These are phyloP conservation scores for Neonectria hederae DNA, from an alignment of 2,329 filamentous ascomycete genomes.

Conservation along the genomic window DNA sequence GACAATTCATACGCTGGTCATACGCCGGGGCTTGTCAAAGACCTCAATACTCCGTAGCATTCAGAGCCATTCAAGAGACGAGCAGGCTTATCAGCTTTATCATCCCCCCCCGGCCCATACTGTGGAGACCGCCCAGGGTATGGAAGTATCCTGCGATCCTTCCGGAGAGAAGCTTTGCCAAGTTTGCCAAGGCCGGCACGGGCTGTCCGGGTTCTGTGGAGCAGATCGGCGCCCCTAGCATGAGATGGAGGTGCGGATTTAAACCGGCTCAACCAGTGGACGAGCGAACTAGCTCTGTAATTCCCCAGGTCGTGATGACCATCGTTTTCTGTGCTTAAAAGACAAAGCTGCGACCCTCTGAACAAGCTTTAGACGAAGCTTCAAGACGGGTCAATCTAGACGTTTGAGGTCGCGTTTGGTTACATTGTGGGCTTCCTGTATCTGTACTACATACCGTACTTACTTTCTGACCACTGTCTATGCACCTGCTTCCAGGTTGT, in stretches of 20 bases:
- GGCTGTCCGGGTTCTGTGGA: constrained; percentile 9
- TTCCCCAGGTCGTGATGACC: not conserved
- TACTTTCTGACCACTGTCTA: too few relatives aligned
- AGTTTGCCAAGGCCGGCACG: constrained; percentile 11
- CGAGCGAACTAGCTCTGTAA: not conserved
- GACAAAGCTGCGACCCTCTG: not conserved
- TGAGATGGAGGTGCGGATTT: constrained; percentile 1
- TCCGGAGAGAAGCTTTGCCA: constrained; percentile 9
- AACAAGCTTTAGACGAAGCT: not conserved
- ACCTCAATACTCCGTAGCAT: not conserved
- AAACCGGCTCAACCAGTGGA: not conserved
- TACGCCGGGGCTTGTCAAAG: too few relatives aligned
- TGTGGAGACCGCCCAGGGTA: not conserved
- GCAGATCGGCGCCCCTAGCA: constrained; percentile 1
- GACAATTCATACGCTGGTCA: not conserved
- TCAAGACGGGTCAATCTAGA: not conserved
- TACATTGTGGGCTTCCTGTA: not conserved
- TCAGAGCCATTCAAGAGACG: not conserved
- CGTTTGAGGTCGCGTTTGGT: not conserved
- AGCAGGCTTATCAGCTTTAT: not conserved
- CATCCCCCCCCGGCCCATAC: not conserved
- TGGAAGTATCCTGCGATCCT: constrained; percentile 1
- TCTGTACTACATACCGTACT: not conserved
- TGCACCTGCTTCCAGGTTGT: not conserved
- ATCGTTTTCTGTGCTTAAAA: not conserved